Percentiles rank a stretch among this genome's conserved stretches.
phyloP scores from a whole-genome alignment of 2,329 filamentous ascomycete genomes.

The Penicillium sp. region DNA sequence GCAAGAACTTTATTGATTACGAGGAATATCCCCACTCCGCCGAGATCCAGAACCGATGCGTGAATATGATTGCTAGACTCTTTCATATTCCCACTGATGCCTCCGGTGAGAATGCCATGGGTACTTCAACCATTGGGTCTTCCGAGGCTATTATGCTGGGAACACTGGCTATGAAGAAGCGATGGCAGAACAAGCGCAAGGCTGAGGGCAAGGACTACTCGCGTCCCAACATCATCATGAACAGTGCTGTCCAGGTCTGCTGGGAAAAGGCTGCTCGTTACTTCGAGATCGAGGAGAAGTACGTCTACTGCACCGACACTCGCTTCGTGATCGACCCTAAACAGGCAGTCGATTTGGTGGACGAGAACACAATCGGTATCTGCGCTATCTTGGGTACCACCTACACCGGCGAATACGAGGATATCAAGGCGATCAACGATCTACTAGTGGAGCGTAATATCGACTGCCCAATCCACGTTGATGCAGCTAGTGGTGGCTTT shows the following conservation, averaged over 20 bases:
- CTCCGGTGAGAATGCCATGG: slow-evolving; percentile 58
- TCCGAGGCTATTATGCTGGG: slow-evolving; percentile 58
- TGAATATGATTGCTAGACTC: slow-evolving; percentile 79
- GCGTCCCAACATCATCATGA: slow-evolving; percentile 88
- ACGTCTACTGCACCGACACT: slow-evolving; percentile 53
- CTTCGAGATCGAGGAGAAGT: slow-evolving; percentile 88
- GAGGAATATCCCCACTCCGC: slow-evolving; percentile 74
- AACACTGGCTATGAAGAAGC: slow-evolving; percentile 80
- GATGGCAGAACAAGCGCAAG: slow-evolving; percentile 79
- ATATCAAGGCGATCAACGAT: slow-evolving; percentile 85
- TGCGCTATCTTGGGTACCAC: slow-evolving; percentile 85
- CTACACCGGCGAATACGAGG: slow-evolving; percentile 92
- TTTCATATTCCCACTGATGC: slow-evolving; percentile 64
- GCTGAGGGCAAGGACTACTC: slow-evolving; percentile 73
- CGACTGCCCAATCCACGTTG: slow-evolving; percentile 82
- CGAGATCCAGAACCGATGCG: slow-evolving; percentile 84
- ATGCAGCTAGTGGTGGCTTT: slow-evolving; percentile 85
- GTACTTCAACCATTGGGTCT: slow-evolving; percentile 79
- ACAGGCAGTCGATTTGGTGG: slow-evolving; percentile 52
- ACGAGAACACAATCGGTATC: slow-evolving; percentile 77
- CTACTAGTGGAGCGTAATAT: slow-evolving; percentile 65
- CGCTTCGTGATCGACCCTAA: slow-evolving; percentile 58
- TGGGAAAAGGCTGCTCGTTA: slow-evolving; percentile 90
- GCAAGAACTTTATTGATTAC: slow-evolving; percentile 92
- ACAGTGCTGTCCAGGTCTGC: slow-evolving; percentile 88